phyloP scores from a whole-genome alignment of 1,284 basidiomycete genomes.

The Apiotrichum sp. region DNA sequence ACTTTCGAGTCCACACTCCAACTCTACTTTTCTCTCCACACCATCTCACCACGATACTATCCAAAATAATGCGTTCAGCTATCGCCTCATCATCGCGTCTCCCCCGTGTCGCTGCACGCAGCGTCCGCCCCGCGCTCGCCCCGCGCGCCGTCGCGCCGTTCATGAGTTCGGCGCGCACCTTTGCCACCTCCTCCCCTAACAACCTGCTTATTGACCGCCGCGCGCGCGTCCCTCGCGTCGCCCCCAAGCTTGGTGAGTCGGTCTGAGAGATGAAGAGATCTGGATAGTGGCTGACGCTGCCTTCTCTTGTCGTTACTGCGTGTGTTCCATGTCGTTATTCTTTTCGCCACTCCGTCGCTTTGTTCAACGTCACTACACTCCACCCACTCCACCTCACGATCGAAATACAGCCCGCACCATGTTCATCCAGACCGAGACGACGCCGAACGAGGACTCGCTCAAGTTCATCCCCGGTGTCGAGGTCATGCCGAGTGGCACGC shows the following conservation, averaged over 20 bases:
- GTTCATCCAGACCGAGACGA: conserved; percentile 97
- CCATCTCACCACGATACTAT: background rate
- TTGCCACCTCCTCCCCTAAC: conserved; percentile 11
- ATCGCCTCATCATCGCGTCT: conserved; percentile 30
- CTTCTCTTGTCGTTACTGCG: background rate
- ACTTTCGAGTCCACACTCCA: background rate
- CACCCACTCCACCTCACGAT: background rate
- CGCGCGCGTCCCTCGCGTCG: conserved; percentile 5
- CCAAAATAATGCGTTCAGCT: conserved; percentile 20
- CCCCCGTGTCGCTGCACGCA: background rate
- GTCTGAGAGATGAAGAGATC: background rate
- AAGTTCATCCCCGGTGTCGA: conserved; percentile 93
- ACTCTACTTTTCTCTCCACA: background rate
- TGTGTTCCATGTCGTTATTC: background rate
- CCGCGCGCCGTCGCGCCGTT: background rate
- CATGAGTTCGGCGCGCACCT: conserved; percentile 7
- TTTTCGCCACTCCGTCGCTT: background rate
- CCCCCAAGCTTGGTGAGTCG: background rate
- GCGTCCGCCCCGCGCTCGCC: background rate
- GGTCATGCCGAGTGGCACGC: conserved; percentile 75
- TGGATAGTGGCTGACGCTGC: background rate
- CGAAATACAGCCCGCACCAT: conserved; percentile 66
- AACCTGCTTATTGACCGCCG: conserved; percentile 5
- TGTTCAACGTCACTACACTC: background rate
- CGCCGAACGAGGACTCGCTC: conserved; percentile 93